Conservation (phyloP, 2,329 filamentous ascomycete species). For the Monilinia polystroma region DNA sequence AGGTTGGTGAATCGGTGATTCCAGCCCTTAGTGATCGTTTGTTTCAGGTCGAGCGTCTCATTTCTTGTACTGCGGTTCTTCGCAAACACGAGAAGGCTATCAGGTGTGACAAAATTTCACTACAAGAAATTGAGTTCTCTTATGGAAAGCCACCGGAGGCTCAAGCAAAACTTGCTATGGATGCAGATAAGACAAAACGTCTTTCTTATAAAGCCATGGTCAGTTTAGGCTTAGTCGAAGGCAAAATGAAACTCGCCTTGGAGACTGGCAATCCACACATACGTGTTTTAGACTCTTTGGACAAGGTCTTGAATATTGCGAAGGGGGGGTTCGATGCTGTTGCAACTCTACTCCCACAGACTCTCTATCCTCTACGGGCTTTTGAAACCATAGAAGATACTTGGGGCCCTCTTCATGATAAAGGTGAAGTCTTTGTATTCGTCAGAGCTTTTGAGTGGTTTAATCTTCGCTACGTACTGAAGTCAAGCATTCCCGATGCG, state of each 20-base stretch:
- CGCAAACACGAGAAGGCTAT: slow-evolving; percentile 55
- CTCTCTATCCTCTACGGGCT: slow-evolving; percentile 63
- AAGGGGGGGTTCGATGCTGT: slow-evolving; percentile 50
- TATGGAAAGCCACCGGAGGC: slow-evolving; percentile 50
- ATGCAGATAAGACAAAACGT: slow-evolving; percentile 25
- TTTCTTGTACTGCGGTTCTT: slow-evolving; percentile 67
- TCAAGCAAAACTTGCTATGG: slow-evolving; percentile 28
- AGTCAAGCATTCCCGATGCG: slow-evolving; percentile 32
- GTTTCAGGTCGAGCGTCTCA: slow-evolving; percentile 65
- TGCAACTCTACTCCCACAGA: slow-evolving; percentile 56
- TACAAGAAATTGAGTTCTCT: slow-evolving; percentile 65
- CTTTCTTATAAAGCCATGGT: slow-evolving; percentile 54
- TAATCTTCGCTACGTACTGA: slow-evolving; percentile 53
- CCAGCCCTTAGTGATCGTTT: slow-evolving; percentile 35
- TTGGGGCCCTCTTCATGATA: slow-evolving; percentile 47
- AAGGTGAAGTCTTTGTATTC: slow-evolving; percentile 52
- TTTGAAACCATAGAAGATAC: slow-evolving; percentile 59
- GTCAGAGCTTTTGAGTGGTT: slow-evolving; percentile 58
- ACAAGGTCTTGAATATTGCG: slow-evolving; percentile 55
- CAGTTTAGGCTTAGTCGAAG: slow-evolving; percentile 52
- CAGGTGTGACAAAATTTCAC: slow-evolving; percentile 56
- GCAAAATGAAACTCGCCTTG: slow-evolving; percentile 56
- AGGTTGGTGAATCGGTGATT: slow-evolving; percentile 38
- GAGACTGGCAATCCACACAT: slow-evolving; percentile 66
- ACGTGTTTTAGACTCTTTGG: slow-evolving; percentile 59